These are phyloP conservation scores for Syncephalastrum sp. DNA, from an alignment of 371 early-diverging fungal genomes.

Conservation along the genomic window DNA sequence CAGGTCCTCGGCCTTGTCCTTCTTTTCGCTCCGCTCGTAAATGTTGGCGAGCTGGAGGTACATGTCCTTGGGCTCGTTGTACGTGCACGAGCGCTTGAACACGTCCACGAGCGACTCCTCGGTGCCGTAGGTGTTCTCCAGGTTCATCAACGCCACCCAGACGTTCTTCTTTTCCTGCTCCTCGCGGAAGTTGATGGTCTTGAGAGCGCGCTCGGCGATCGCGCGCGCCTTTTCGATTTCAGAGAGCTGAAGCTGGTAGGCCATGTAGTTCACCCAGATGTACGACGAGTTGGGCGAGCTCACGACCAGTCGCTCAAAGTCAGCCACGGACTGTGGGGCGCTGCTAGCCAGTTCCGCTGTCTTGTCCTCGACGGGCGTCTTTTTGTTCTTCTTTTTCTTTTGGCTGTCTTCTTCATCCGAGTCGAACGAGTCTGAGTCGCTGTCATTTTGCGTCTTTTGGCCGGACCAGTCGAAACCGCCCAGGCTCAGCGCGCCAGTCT, in stretches of 20 bases:
- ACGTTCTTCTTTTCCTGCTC: conserved; percentile 95
- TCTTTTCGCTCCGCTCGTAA: conserved; percentile 82
- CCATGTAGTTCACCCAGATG: conserved; percentile 98
- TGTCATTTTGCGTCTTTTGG: conserved; percentile 25
- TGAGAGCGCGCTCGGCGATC: conserved; percentile 91
- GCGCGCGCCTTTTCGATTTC: conserved; percentile 90
- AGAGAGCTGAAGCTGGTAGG: conserved; percentile 86
- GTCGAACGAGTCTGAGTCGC: conserved; percentile 35
- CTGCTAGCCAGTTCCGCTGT: conserved; percentile 56
- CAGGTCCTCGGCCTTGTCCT: conserved; percentile 71
- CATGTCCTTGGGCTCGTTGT: conserved; percentile 85
- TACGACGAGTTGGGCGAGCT: conserved; percentile 95
- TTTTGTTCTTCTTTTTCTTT: conserved; percentile 51
- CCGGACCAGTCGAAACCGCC: conserved; percentile 69
- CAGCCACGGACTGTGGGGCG: conserved; percentile 60
- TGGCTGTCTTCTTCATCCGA: conserved; percentile 44
- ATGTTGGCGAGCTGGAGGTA: conserved; percentile 86
- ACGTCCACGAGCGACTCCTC: conserved; percentile 72
- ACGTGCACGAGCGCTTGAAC: conserved; percentile 81
- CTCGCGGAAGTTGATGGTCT: conserved; percentile 89
- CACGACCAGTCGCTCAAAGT: conserved; percentile 89
- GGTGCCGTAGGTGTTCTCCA: conserved; percentile 92
- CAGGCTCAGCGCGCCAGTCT: conserved; percentile 32
- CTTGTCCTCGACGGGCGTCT: conserved; percentile 46
- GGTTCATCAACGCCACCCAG: conserved; percentile 91